Base-by-base conservation (phyloP, 2,329 filamentous ascomycete genomes). In the Sporothrix luriei region DNA sequence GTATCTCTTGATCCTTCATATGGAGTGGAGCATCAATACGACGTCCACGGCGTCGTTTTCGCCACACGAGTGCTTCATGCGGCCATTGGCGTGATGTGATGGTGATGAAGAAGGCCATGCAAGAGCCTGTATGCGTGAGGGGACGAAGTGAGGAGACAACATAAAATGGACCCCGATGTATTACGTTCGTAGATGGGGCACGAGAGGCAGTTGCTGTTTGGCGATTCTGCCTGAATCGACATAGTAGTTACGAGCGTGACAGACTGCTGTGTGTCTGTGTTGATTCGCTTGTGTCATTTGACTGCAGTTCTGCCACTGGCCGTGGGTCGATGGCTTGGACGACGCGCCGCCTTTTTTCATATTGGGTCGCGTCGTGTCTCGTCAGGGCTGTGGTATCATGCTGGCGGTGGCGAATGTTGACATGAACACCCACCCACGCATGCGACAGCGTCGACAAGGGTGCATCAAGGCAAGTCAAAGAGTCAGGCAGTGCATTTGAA, bases 31-130 rank as follows among this genome's bases (percentile, higher is more conserved):
- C 48, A 48, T 62, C 59, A 46, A 19, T 48, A 29, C 59, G 43
- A 40, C n/a, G n/a, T n/a, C n/a, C n/a, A n/a, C 33, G 29, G 38
- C 40, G 26, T 26, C 21, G 29, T 62, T 46, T 46, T 46, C n/a
- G 59, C 59, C 59, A 62, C 59, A 40, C 26, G 40, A 48, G 59
- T 62, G 40, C 59, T 62, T 62, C 33, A 61, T 62, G 59, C 59
- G 16, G 59, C 40, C 59, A 48, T 48, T 43, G 55, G 33, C 55
- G 43, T 40, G 51, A 54, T 29, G 43, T 40, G 51, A 54, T 29
- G 51, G 26, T 55, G 26, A 55, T 33, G 29, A 33, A 55, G 7
- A n/a, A 26, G n/a, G 55, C 11, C 55, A 43, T 19, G 33, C n/a
- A 61, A 29, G 21, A 5, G 40, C n/a, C 59, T 62, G 38, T 16